Evolutionary conservation across 202 grass and related monocot genomes (phyloP).

Genomic region (Hordeum pubiflorum): DNA sequence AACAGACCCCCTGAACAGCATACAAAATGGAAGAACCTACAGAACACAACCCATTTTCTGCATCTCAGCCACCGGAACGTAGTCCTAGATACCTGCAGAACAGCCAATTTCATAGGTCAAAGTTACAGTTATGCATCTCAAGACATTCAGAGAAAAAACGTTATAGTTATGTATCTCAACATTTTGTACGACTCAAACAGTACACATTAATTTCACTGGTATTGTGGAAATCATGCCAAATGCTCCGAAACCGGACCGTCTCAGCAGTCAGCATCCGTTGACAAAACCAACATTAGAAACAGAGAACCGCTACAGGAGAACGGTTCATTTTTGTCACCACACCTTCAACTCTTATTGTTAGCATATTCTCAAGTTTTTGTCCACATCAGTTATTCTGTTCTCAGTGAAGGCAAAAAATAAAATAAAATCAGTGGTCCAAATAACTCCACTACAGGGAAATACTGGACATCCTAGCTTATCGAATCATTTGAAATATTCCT

Average conservation of each 20-base stretch:
- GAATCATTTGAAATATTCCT: neutral
- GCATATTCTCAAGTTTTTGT: neutral
- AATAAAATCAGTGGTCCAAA: neutral
- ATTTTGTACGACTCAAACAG: neutral
- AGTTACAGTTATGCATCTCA: neutral
- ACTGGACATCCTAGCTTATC: neutral
- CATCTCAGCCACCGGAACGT: neutral
- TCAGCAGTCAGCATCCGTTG: neutral
- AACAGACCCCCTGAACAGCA: neutral
- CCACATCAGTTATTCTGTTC: neutral
- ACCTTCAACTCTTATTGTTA: neutral
- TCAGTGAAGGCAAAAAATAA: neutral
- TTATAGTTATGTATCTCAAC: neutral
- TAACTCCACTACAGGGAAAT: neutral
- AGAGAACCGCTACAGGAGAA: neutral
- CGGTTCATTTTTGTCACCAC: neutral
- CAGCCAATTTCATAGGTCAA: neutral
- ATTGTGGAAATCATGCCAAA: neutral
- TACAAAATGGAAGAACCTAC: neutral
- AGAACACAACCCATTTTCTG: neutral
- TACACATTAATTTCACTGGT: no score
- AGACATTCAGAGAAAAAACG: neutral
- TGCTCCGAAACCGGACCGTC: neutral
- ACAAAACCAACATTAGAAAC: neutral
- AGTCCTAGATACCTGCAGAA: neutral